Percentiles rank a stretch among this genome's conserved stretches.
These are phyloP conservation scores for Prunus dulcis DNA, from an alignment of 306 rosid genomes.

Conservation along the genomic window DNA sequence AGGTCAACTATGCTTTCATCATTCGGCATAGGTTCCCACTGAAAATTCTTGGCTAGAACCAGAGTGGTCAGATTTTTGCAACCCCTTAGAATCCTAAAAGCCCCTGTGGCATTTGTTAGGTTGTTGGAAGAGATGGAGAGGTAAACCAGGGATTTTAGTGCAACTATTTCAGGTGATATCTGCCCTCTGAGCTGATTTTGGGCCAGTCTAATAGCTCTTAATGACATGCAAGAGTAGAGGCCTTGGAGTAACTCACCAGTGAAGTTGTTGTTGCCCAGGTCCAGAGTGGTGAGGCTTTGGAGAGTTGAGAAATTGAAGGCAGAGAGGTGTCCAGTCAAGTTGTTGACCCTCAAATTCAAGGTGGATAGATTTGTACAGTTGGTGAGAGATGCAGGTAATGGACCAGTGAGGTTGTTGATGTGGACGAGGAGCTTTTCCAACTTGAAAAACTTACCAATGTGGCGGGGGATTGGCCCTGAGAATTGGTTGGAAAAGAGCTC, in stretches of 20 bases:
- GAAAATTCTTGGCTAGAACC: conserved; percentile 49
- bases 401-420: not conserved
- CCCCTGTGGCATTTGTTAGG: conserved; percentile 20
- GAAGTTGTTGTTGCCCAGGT: not conserved
- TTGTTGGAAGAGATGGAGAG: not conserved
- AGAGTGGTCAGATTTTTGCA: conserved; percentile 64
- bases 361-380: not conserved
- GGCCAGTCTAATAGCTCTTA: not conserved
- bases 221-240: not conserved
- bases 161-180: not conserved
- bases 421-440: not conserved
- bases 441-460: not conserved
- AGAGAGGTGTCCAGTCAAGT: not conserved
- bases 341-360: not conserved
- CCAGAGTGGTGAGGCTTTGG: not conserved
- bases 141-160: not conserved
- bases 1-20: not conserved
- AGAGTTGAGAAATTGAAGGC: not conserved
- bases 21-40: not conserved
- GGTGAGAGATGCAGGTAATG: not conserved
- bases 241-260: not conserved
- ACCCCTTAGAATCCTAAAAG: conserved; percentile 51
- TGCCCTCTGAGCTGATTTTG: not conserved
- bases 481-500: not conserved
- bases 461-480: not conserved